A percentile compares a stretch with the other conserved stretches of the same genome.
These are phyloP conservation scores for Fomitopsis pinicola DNA, from an alignment of 1,284 basidiomycete genomes.

Conservation along the genomic window DNA sequence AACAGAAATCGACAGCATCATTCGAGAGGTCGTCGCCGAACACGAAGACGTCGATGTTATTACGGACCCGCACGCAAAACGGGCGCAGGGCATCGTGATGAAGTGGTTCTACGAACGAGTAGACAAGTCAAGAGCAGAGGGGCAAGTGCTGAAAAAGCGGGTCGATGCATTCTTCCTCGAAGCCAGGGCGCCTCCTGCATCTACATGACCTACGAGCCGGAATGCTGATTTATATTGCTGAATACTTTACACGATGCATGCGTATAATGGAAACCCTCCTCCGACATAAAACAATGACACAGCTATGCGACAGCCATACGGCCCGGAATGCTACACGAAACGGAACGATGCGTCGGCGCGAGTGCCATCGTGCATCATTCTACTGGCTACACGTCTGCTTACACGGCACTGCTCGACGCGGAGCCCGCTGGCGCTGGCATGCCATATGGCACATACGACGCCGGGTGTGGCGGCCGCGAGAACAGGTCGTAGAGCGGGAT, in stretches of 20 bases:
- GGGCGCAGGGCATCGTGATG: not conserved
- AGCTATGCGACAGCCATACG: not conserved
- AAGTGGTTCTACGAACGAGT: conserved; percentile 54
- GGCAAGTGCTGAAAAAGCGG: conserved; percentile 50
- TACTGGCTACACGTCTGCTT: not conserved
- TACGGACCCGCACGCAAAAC: not conserved
- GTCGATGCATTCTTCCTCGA: conserved; percentile 37
- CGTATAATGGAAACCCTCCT: not conserved
- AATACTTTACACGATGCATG: not conserved
- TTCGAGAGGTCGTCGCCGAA: conserved; percentile 32
- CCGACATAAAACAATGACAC: not conserved
- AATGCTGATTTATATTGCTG: not conserved
- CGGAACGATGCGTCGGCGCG: not conserved
- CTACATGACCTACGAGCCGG: not conserved
- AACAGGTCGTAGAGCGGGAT: conserved; percentile 37
- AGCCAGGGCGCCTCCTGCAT: not conserved
- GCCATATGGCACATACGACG: not conserved
- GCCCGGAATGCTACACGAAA: not conserved
- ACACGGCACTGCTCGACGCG: not conserved
- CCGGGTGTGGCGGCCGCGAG: not conserved
- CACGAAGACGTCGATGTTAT: no score
- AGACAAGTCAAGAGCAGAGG: conserved; percentile 55
- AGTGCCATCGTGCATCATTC: not conserved
- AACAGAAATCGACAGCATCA: conserved; percentile 46
- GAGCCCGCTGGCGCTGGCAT: not conserved